These are phyloP conservation scores for Phoma sp. DNA, from an alignment of 2,329 filamentous ascomycete genomes.

Conservation along the genomic window DNA sequence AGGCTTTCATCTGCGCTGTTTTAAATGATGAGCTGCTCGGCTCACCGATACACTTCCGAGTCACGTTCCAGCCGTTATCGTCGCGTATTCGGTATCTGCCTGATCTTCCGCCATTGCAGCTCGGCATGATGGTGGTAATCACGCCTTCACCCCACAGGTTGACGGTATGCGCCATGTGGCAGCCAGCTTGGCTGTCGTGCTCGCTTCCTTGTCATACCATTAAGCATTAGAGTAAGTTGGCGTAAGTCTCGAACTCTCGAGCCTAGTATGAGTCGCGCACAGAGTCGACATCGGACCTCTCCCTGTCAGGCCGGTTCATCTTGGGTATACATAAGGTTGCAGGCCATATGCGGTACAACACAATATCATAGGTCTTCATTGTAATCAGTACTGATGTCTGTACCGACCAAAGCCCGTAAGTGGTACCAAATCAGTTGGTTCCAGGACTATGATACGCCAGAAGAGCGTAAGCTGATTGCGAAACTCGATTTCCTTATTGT, in stretches of 20 bases:
- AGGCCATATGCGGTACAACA: background rate
- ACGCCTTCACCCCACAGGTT: slow-evolving; percentile 43
- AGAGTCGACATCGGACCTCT: background rate
- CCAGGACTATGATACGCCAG: slow-evolving; percentile 53
- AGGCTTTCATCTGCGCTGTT: slow-evolving; percentile 4
- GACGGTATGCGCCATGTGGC: slow-evolving; percentile 33
- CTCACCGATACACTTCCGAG: background rate
- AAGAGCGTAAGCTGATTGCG: slow-evolving; percentile 59
- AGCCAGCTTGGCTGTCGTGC: slow-evolving; percentile 18
- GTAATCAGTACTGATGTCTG: slow-evolving; percentile 6
- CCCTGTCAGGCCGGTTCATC: background rate
- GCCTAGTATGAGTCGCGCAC: background rate
- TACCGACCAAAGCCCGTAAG: slow-evolving; percentile 20
- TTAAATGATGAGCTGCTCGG: slow-evolving; percentile 8
- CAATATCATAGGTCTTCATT: background rate
- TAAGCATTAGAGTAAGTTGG: background rate
- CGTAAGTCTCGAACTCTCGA: background rate
- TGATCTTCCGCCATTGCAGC: slow-evolving; percentile 9
- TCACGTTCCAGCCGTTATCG: slow-evolving; percentile 17
- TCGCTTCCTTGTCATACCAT: slow-evolving; percentile 15
- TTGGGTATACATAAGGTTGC: slow-evolving; percentile 10
- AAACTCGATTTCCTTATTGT: slow-evolving; percentile 65
- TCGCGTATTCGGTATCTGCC: slow-evolving; percentile 3
- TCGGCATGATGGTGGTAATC: slow-evolving; percentile 24
- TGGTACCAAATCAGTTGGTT: slow-evolving; percentile 42